Conservation (phyloP, 75 land plant species). For the Pinus tabuliformis region DNA sequence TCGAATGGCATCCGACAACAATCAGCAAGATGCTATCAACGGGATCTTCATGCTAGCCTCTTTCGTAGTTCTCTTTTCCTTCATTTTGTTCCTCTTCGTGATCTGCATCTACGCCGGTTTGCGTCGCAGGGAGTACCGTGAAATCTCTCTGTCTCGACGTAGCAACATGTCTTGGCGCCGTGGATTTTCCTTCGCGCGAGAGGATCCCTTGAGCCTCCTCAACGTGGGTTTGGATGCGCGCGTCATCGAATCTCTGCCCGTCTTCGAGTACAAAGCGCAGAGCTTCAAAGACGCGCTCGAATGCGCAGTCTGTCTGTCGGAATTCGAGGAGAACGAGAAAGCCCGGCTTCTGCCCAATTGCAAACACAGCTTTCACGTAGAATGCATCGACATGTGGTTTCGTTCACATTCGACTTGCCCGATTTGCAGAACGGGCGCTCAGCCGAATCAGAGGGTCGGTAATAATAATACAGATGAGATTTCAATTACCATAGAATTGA, state of each 20-base stretch:
- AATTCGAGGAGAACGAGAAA: constrained; percentile 48
- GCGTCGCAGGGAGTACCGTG: not conserved
- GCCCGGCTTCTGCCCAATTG: constrained; percentile 47
- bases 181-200: not conserved
- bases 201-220: not conserved
- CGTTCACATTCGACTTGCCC: constrained; percentile 62
- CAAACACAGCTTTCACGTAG: constrained; percentile 53
- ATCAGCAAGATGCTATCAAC: not conserved
- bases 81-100: not conserved
- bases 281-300: constrained; percentile 11
- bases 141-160: not conserved
- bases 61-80: not conserved
- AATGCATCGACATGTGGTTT: constrained; percentile 70
- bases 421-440: constrained; percentile 30
- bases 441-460: not conserved
- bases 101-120: not conserved
- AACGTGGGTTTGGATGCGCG: constrained; percentile 36
- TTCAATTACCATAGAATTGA: not conserved
- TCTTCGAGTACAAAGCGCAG: constrained; percentile 20
- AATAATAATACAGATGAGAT: not conserved
- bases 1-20: too few relatives aligned
- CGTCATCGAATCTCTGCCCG: constrained; percentile 44
- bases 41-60: not conserved
- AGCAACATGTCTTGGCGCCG: not conserved
- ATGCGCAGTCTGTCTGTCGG: constrained; percentile 62